Conservation (phyloP, 2,329 filamentous ascomycete genomes). For the Pseudogymnoascus destructans region DNA sequence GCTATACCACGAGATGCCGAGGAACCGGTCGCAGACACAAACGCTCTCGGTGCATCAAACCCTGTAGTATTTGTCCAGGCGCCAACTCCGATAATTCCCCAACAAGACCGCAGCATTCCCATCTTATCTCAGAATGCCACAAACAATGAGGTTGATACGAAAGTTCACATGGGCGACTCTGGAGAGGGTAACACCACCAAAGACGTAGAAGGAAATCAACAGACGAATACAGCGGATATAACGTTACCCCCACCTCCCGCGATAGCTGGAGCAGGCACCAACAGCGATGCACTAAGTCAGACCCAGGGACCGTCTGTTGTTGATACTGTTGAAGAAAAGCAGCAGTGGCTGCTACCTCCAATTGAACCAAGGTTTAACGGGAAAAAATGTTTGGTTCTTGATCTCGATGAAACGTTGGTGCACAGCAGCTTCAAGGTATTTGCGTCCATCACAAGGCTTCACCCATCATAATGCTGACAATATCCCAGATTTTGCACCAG, state of each 20-base stretch:
- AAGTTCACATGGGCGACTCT: neutral
- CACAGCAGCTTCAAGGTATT: constrained; percentile 96
- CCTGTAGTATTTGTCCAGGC: constrained; percentile 20
- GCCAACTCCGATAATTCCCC: constrained; percentile 14
- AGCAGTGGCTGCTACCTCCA: constrained; percentile 56
- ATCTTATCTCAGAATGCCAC: neutral
- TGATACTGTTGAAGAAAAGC: constrained; percentile 23
- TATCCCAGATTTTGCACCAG: constrained; percentile 74
- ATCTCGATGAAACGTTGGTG: constrained; percentile 91
- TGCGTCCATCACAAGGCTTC: neutral
- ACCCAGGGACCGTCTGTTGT: constrained; percentile 16
- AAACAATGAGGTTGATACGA: neutral
- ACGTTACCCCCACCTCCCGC: constrained; percentile 16
- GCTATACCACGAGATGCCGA: constrained; percentile 21
- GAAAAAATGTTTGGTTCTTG: constrained; percentile 86
- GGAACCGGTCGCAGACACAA: neutral
- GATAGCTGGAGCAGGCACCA: constrained; percentile 16
- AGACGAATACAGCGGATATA: constrained; percentile 13
- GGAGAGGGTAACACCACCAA: neutral
- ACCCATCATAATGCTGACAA: constrained; percentile 10
- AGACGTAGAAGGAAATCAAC: neutral
- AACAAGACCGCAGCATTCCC: neutral
- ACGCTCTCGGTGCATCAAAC: constrained; percentile 7
- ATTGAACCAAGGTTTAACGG: constrained; percentile 67
- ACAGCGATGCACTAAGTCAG: constrained; percentile 17